A percentile compares a stretch with the other conserved stretches of the same genome.
Conservation (phyloP, 306 rosid species). For the Erythrophleum fordii region DNA sequence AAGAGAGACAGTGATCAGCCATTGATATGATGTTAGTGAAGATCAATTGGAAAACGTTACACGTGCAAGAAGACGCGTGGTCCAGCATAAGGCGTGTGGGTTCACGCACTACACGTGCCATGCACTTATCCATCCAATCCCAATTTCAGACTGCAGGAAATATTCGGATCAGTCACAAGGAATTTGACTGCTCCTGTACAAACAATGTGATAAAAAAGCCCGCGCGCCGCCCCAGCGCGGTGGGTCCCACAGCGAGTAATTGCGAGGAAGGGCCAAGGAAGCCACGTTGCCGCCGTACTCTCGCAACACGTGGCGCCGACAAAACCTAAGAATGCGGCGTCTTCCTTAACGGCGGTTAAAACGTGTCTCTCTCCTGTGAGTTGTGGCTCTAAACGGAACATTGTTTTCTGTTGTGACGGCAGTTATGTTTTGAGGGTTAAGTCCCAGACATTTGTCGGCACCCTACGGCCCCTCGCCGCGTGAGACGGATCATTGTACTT, state of each 20-base stretch:
- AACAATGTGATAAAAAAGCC: background rate
- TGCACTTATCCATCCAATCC: background rate
- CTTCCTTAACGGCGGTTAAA: constrained; percentile 40
- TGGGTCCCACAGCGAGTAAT: constrained; percentile 39
- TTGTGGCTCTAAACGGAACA: constrained; percentile 21
- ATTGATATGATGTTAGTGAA: background rate
- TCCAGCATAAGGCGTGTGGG: background rate
- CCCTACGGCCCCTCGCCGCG: constrained; percentile 37
- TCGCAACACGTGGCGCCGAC: constrained; percentile 20
- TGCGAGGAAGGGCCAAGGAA: background rate
- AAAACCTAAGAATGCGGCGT: constrained; percentile 32
- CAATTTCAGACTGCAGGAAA: background rate
- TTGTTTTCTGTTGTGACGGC: constrained; percentile 39
- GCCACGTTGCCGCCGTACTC: background rate
- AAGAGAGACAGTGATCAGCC: no score
- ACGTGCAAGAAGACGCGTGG: constrained; percentile 3
- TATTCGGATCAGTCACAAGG: constrained; percentile 49
- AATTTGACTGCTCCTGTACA: constrained; percentile 43
- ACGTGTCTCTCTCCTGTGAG: constrained; percentile 4
- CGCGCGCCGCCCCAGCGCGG: constrained; percentile 40
- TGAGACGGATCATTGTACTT: constrained; percentile 10
- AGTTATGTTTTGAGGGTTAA: background rate
- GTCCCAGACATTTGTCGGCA: constrained; percentile 40
- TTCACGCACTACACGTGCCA: constrained; percentile 30
- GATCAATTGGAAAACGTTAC: background rate